These are phyloP conservation scores for Raddia guianensis DNA, from an alignment of 176 grass and related monocot species.

Conservation along the genomic window DNA sequence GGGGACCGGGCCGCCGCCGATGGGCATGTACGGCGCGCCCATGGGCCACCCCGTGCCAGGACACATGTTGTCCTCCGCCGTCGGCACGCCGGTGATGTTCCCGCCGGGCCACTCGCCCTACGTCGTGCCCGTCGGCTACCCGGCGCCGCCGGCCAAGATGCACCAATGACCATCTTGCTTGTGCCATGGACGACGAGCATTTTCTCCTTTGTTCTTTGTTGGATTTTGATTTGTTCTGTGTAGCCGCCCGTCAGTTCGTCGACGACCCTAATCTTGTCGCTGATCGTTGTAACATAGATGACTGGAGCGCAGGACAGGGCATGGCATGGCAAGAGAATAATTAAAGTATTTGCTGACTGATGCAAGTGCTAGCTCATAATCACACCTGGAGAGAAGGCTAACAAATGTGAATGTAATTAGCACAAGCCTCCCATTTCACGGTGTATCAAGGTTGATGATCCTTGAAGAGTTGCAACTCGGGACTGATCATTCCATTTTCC, in stretches of 20 bases:
- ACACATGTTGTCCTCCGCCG: conserved; percentile 67
- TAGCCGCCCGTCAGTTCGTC: background rate
- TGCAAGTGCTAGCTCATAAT: conserved; percentile 40
- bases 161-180: conserved; percentile 49
- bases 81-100: conserved; percentile 90
- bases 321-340: conserved; percentile 3
- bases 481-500: conserved; percentile 29
- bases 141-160: conserved; percentile 66
- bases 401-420: conserved; percentile 44
- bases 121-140: conserved; percentile 82
- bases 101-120: conserved; percentile 81
- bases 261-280: conserved; percentile 24
- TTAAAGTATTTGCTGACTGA: conserved; percentile 40
- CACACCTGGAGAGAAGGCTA: conserved; percentile 6
- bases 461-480: conserved; percentile 25
- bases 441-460: background rate
- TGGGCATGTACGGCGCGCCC: conserved; percentile 63
- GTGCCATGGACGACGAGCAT: background rate
- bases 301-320: conserved; percentile 24
- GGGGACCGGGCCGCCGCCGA: conserved; percentile 35
- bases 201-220: conserved; percentile 18
- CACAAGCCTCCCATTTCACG: background rate
- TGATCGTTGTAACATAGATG: conserved; percentile 46
- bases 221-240: conserved; percentile 46
- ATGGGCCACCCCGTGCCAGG: conserved; percentile 76